Evolutionary conservation across 495 filamentous ascomycete species (phyloP).

Genomic region (Aspergillus coremiiformis): DNA sequence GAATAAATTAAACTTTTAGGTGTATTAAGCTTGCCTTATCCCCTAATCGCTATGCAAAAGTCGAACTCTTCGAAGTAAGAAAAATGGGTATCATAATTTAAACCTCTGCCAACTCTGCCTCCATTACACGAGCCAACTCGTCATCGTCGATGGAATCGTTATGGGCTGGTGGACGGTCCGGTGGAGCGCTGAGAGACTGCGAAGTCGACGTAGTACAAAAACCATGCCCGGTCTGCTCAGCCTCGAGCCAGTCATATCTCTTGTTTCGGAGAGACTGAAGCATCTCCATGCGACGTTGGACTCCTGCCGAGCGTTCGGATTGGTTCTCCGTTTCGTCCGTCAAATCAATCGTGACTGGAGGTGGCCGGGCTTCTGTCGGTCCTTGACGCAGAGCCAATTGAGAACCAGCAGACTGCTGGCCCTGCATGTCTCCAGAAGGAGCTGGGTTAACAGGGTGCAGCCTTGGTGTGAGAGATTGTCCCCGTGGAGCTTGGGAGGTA

Average conservation of each 20-base stretch:
- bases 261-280: slow-evolving; percentile 19
- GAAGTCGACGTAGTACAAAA: not conserved
- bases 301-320: not conserved
- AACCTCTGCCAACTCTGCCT: slow-evolving; percentile 18
- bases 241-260: slow-evolving; percentile 20
- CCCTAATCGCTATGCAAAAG: slow-evolving; percentile 4
- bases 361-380: not conserved
- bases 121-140: slow-evolving; percentile 20
- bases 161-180: not conserved
- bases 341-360: slow-evolving; percentile 20
- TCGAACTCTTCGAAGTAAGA: not conserved
- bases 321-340: slow-evolving; percentile 14
- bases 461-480: not conserved
- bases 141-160: slow-evolving; percentile 3
- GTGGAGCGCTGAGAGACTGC: not conserved
- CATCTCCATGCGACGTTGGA: slow-evolving; percentile 4
- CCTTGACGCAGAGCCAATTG: not conserved
- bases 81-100: slow-evolving; percentile 8
- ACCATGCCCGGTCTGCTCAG: not conserved
- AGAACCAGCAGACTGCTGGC: not conserved
- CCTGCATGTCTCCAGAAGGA: not conserved
- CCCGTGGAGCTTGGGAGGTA: not conserved
- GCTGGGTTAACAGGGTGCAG: not conserved
- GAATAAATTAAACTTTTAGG: not conserved
- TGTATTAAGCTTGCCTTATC: not conserved